Conservation (phyloP, 2,329 filamentous ascomycete species). For the Seiridium unicorne region DNA sequence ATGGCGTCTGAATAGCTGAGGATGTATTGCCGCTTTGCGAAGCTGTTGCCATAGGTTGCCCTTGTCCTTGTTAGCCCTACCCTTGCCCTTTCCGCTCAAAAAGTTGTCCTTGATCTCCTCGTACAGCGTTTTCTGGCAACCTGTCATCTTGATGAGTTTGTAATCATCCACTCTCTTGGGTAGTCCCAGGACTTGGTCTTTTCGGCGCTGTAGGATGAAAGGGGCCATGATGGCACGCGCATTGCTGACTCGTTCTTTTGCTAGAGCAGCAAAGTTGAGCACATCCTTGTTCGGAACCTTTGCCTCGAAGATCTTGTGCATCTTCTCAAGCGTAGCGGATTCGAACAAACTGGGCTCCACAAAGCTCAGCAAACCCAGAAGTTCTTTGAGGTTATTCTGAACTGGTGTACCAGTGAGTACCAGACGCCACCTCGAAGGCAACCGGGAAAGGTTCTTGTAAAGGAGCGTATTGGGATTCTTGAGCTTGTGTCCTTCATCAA, state of each 20-base stretch:
- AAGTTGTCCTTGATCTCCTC: conserved; percentile 62
- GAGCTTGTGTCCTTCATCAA: conserved; percentile 91
- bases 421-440: conserved; percentile 79
- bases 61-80: conserved; percentile 44
- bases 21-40: conserved; percentile 88
- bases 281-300: conserved; percentile 82
- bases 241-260: conserved; percentile 79
- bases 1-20: conserved; percentile 78
- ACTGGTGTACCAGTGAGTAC: conserved; percentile 88
- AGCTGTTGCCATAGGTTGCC: conserved; percentile 82
- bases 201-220: conserved; percentile 91
- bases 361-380: conserved; percentile 88
- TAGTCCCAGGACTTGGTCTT: conserved; percentile 86
- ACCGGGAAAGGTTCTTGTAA: conserved; percentile 75
- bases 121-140: conserved; percentile 72
- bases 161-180: conserved; percentile 77
- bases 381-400: conserved; percentile 91
- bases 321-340: conserved; percentile 66
- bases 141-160: conserved; percentile 77
- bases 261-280: conserved; percentile 79
- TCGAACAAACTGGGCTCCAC: conserved; percentile 85
- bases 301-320: conserved; percentile 87
- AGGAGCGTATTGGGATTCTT: conserved; percentile 84
- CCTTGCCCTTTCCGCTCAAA: conserved; percentile 54
- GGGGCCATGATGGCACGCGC: conserved; percentile 92